Base-by-base conservation (phyloP, 805 yeast genomes). In the Ogataea neopini region DNA sequence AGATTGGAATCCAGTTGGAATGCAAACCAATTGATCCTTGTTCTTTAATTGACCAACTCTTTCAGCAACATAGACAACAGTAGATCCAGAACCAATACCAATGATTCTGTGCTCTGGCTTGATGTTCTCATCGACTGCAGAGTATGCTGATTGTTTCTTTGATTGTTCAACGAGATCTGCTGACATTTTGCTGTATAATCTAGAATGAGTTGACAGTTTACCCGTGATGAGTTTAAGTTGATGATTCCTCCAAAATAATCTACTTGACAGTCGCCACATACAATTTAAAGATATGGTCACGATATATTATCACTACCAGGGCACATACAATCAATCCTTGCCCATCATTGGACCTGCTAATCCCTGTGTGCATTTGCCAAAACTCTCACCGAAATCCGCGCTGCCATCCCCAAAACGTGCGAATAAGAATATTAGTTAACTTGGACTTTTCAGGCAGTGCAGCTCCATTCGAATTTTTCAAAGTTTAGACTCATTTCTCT, bases 1-100 rank as follows among this genome's bases (percentile, higher is more conserved):
- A 38, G 95, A 86, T 70, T 94, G 99, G 76, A 91, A 94, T 1
- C 99, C 99, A 1, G 99, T 94, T 43, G 99, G 96, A 39, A 94
- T 82, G 69, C 96, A 94, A 26, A 82, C 78, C 55, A 88, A 82
- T 36, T 77, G 64, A 20, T 63, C 58, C 60, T 84, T 80, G 56
- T 75, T 70, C 29, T 61, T 47, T 49, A 78, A 69, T 67, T 86
- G 90, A 7, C 96, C 96, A 47, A 94, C 77, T 61, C 97, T 77
- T 67, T 94, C 98, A 19, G 97, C 99, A 50, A 87, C 96, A 65
- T 88, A 94, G n/a, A 94, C 87, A 3, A 94, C 99, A 0, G 99
- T 94, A 18, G 96, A 86, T 1, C 99, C 99, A 19, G 97, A 88
- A 10, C 99, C 99, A 52, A 94, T 82, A 34, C 99, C 99, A 14